Conservation (phyloP, 2,329 filamentous ascomycete species). For the Paecilomyces formosus region DNA sequence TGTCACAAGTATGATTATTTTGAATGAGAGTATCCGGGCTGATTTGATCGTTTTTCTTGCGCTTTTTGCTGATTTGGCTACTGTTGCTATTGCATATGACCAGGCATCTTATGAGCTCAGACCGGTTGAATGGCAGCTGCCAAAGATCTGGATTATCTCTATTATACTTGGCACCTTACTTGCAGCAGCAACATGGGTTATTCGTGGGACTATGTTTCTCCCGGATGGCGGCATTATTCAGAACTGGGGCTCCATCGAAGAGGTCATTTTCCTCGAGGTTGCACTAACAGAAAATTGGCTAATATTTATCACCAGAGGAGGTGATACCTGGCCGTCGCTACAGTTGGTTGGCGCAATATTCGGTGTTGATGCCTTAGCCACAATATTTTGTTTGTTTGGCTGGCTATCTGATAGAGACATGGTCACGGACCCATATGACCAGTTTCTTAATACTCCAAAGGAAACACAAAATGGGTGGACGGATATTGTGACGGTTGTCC, state of each 20-base stretch:
- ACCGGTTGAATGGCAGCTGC: slow-evolving; percentile 73
- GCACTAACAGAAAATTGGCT: slow-evolving; percentile 93
- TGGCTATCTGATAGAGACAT: slow-evolving; percentile 56
- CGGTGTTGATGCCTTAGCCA: slow-evolving; percentile 63
- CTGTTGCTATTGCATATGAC: slow-evolving; percentile 74
- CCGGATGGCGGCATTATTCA: slow-evolving; percentile 64
- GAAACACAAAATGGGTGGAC: slow-evolving; percentile 47
- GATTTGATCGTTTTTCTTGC: slow-evolving; percentile 74
- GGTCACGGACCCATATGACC: slow-evolving; percentile 17
- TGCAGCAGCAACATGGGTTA: slow-evolving; percentile 64
- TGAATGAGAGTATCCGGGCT: slow-evolving; percentile 68
- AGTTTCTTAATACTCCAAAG: slow-evolving; percentile 9
- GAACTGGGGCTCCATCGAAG: slow-evolving; percentile 67
- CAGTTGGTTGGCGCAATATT: slow-evolving; percentile 64
- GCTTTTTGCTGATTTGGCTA: slow-evolving; percentile 72
- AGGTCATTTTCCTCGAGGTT: slow-evolving; percentile 80
- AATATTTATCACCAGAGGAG: slow-evolving; percentile 88
- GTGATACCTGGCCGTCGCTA: slow-evolving; percentile 65
- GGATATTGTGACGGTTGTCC: slow-evolving; percentile 49
- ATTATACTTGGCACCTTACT: slow-evolving; percentile 56
- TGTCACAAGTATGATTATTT: slow-evolving; percentile 69
- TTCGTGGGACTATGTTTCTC: slow-evolving; percentile 64
- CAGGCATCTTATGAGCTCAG: slow-evolving; percentile 69
- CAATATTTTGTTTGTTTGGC: slow-evolving; percentile 68
- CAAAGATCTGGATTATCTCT: slow-evolving; percentile 71